Evolutionary conservation across 768 basidiomycete species (phyloP).

Genomic region (Dacryopinax spathularia): DNA sequence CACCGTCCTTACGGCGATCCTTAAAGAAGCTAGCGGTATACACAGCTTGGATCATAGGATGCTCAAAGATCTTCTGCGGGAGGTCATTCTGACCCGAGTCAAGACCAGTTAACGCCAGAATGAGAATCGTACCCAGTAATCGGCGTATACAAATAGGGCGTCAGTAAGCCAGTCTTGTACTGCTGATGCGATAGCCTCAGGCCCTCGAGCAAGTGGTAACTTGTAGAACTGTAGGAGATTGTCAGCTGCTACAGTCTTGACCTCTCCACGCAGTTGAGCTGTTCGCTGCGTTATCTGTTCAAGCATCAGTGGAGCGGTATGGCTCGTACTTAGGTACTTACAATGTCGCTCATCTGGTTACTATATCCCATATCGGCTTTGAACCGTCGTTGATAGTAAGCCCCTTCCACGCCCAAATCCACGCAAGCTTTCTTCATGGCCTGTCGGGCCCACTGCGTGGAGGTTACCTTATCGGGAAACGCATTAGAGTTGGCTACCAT

Average conservation of each 20-base stretch:
- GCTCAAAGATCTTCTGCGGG: background rate
- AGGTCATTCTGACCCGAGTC: too few species aligned
- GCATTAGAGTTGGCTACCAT: too few species aligned
- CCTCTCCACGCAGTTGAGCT: background rate
- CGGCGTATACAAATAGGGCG: background rate
- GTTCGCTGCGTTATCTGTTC: background rate
- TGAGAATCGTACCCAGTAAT: background rate
- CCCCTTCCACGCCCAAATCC: too few species aligned
- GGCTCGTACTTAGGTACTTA: too few species aligned
- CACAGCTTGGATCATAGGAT: background rate
- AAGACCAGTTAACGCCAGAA: too few species aligned
- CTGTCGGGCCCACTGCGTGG: too few species aligned
- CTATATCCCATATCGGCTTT: too few species aligned
- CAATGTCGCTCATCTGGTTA: too few species aligned
- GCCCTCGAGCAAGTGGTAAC: background rate
- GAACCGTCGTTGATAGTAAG: too few species aligned
- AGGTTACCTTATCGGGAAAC: too few species aligned
- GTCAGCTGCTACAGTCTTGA: background rate
- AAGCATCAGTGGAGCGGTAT: too few species aligned
- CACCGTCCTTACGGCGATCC: background rate
- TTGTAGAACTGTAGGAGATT: background rate
- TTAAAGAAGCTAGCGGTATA: background rate
- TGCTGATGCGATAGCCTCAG: background rate
- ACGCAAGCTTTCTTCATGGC: too few species aligned
- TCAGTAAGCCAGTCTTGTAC: background rate